Evolutionary conservation across 768 basidiomycete species (phyloP).

Genomic region (Pholiota microspora): DNA sequence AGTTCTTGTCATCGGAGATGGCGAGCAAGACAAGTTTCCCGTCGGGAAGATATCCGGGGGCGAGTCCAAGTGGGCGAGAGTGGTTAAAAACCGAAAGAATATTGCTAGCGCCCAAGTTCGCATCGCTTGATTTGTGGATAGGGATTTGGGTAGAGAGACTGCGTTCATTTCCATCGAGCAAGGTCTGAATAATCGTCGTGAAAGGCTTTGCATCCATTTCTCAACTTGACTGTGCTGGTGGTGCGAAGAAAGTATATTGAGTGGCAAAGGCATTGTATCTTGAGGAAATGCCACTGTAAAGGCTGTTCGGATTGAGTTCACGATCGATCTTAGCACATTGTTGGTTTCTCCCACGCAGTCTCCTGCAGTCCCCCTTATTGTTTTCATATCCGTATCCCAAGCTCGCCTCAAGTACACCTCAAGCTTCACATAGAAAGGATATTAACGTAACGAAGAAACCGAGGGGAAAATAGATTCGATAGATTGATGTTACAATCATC

Average conservation of each 20-base stretch:
- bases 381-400: too few species aligned
- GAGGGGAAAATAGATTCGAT: background rate
- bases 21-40: slow-evolving; percentile 47
- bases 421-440: too few species aligned
- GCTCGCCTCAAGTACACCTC: too few species aligned
- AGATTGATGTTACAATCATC: background rate
- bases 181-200: background rate
- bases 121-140: slow-evolving; percentile 25
- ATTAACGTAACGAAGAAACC: too few species aligned
- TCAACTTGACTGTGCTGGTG: background rate
- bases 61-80: slow-evolving; percentile 43
- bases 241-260: background rate
- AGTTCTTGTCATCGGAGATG: slow-evolving; percentile 36
- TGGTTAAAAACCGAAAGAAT: slow-evolving; percentile 31
- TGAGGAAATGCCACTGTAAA: too few species aligned
- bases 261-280: background rate
- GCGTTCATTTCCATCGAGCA: slow-evolving; percentile 3
- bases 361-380: too few species aligned
- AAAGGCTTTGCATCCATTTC: background rate
- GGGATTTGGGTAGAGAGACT: background rate
- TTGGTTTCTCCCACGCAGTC: background rate
- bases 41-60: slow-evolving; percentile 43
- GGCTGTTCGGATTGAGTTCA: background rate
- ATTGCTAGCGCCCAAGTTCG: slow-evolving; percentile 17
- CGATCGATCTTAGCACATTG: background rate